A percentile compares a stretch with the other conserved stretches of the same genome.
These are phyloP conservation scores for Megacollybia marginata DNA, from an alignment of 768 basidiomycete species.

Conservation along the genomic window DNA sequence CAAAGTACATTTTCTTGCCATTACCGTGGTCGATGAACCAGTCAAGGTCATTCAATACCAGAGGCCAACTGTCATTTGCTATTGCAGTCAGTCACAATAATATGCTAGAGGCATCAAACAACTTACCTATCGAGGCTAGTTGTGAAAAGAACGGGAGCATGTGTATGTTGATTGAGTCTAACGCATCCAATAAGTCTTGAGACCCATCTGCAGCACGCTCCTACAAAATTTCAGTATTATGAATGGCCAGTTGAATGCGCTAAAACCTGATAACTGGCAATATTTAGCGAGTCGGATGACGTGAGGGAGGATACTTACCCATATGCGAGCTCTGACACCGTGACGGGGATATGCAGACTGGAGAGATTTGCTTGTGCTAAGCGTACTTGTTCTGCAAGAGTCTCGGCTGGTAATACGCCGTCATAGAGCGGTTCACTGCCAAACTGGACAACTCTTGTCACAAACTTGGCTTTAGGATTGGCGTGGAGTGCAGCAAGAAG, in stretches of 20 bases:
- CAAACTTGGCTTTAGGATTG: conserved; percentile 56
- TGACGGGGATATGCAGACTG: conserved; percentile 54
- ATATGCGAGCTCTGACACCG: conserved; percentile 58
- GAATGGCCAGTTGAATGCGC: too few relatives aligned
- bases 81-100: background rate
- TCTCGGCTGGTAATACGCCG: conserved; percentile 36
- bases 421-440: conserved; percentile 69
- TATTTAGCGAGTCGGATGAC: too few relatives aligned
- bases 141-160: conserved; percentile 65
- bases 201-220: too few relatives aligned
- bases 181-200: conserved; percentile 29
- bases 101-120: too few relatives aligned
- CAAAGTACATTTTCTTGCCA: conserved; percentile 71
- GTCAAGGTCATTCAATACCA: conserved; percentile 49
- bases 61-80: conserved; percentile 58
- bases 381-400: conserved; percentile 45
- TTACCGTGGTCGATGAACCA: conserved; percentile 61
- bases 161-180: conserved; percentile 62
- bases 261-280: too few relatives aligned
- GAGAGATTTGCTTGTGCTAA: conserved; percentile 42
- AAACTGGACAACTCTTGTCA: conserved; percentile 61
- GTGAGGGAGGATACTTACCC: background rate
- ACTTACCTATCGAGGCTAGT: conserved; percentile 46
- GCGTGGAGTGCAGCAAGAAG: conserved; percentile 46
- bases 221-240: too few relatives aligned